Evolutionary conservation across 805 yeast species (phyloP), one percentile per base, ranked within the genome.

Genomic region (Blastobotrys terrestris): DNA sequence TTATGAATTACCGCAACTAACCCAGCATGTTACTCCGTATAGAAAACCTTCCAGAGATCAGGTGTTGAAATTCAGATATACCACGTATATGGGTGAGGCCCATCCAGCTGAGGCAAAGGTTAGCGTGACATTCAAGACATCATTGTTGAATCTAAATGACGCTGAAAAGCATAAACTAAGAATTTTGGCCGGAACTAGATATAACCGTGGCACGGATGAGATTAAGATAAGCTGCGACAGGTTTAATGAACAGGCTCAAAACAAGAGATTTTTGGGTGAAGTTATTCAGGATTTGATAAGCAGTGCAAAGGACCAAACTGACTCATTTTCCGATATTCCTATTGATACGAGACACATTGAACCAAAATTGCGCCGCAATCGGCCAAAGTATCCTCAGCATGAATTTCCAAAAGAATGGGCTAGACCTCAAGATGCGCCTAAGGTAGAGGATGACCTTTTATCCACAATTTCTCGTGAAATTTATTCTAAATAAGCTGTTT

Each of bases 1-100:
- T 0, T 92, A 85, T 70, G 98, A 92, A 67, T 77, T 92, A 75
- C 99, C 99, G 4, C 77, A 81, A 52, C 75, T 94, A 58, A 82
- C 84, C 43, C 82, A 88, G 67, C 86, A 77, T 66, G 84, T 92
- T 60, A 81, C 85, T 68, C 77, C 75, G 55, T 91, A 87, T 72
- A 67, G 63, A 35, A 84, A 84, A 18, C 73, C 74, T 13, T 59
- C 55, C 15, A 39, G 39, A 31, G 46, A 56, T 18, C 63, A 61
- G 22, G 57, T 60, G 40, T 72, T 90, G 42, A 73, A 74, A 40
- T 86, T 85, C 63, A 80, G 83, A 60, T 91, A 83, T 72, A 80
- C 87, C 15, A 81, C 85, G 43, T 87, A 82, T 63, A 65, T 84
- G 14, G 91, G 92, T 48, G 95, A 87, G 66, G 70, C 72, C 19